Percentiles rank a stretch among this genome's conserved stretches.
Conservation (phyloP, 257 asterid genomes). For the Parsonsia alboflavescens region DNA sequence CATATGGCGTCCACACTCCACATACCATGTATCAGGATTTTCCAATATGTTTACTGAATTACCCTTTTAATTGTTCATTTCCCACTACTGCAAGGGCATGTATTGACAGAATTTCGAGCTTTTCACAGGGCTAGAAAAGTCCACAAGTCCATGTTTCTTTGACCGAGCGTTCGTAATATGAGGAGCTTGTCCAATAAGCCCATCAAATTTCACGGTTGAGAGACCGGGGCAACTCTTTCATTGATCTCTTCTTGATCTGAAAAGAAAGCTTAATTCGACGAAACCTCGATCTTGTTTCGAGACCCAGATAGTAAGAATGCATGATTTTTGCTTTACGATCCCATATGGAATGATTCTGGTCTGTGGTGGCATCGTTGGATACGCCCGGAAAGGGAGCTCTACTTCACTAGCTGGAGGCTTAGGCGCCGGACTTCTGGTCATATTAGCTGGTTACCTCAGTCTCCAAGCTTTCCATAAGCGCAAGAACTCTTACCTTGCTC, state of each 20-base stretch:
- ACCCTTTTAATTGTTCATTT: neutral
- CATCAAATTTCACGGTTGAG: conserved; percentile 7
- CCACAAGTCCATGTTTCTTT: too few species aligned
- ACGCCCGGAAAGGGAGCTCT: conserved; percentile 66
- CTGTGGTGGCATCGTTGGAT: conserved; percentile 83
- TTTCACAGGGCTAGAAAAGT: neutral
- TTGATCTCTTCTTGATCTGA: conserved; percentile 22
- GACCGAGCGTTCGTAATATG: too few species aligned
- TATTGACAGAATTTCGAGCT: neutral
- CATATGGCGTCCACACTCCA: neutral
- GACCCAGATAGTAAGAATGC: conserved; percentile 51
- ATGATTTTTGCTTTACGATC: conserved; percentile 95
- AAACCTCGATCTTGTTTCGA: conserved; percentile 9
- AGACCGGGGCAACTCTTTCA: neutral
- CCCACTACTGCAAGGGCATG: neutral
- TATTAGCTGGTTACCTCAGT: conserved; percentile 88
- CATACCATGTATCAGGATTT: neutral
- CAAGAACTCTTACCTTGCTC: conserved; percentile 68
- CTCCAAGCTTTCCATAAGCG: conserved; percentile 83
- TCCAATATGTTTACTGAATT: neutral
- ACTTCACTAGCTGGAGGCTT: conserved; percentile 84
- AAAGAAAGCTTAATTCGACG: neutral
- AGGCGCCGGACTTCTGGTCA: conserved; percentile 65
- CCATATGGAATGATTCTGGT: conserved; percentile 80
- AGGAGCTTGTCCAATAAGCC: neutral